Evolutionary conservation across 2,329 filamentous ascomycete species (phyloP).

Genomic region (Monascus ruber): DNA sequence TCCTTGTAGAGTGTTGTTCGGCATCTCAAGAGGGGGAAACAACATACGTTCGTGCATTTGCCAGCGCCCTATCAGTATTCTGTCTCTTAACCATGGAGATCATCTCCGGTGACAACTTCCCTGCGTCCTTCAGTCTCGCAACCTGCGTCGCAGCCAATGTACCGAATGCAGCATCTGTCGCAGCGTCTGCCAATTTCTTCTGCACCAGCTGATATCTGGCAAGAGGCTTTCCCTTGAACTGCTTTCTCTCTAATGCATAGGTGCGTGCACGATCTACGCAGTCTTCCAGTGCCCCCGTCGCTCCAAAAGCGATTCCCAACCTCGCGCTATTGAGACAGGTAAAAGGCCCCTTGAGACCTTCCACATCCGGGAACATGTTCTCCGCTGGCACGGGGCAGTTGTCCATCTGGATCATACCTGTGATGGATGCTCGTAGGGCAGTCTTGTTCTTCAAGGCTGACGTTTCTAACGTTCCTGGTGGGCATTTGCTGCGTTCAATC

Average conservation of each 20-base stretch:
- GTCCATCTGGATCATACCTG: conserved; percentile 95
- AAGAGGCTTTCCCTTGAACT: conserved; percentile 92
- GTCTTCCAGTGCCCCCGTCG: conserved; percentile 89
- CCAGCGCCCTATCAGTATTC: conserved; percentile 84
- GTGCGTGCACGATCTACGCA: conserved; percentile 68
- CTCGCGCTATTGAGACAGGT: conserved; percentile 88
- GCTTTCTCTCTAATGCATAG: conserved; percentile 85
- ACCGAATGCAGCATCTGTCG: conserved; percentile 82
- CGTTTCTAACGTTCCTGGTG: conserved; percentile 79
- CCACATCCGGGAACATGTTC: conserved; percentile 88
- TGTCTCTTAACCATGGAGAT: conserved; percentile 94
- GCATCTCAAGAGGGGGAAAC: not conserved
- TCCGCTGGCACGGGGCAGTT: conserved; percentile 75
- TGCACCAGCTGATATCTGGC: conserved; percentile 95
- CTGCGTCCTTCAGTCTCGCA: conserved; percentile 82
- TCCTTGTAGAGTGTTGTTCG: not conserved
- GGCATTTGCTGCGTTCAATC: conserved; percentile 73
- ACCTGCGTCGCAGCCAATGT: conserved; percentile 86
- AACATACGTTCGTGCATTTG: conserved; percentile 57
- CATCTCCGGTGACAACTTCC: conserved; percentile 85
- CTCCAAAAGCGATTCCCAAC: conserved; percentile 86
- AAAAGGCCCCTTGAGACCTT: conserved; percentile 81
- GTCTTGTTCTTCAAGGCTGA: conserved; percentile 92
- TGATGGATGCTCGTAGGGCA: conserved; percentile 82
- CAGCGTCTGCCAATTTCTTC: conserved; percentile 91